These are phyloP conservation scores for Globisporangium alternatum DNA, from an alignment of 352 stramenopile genomes.

Conservation along the genomic window DNA sequence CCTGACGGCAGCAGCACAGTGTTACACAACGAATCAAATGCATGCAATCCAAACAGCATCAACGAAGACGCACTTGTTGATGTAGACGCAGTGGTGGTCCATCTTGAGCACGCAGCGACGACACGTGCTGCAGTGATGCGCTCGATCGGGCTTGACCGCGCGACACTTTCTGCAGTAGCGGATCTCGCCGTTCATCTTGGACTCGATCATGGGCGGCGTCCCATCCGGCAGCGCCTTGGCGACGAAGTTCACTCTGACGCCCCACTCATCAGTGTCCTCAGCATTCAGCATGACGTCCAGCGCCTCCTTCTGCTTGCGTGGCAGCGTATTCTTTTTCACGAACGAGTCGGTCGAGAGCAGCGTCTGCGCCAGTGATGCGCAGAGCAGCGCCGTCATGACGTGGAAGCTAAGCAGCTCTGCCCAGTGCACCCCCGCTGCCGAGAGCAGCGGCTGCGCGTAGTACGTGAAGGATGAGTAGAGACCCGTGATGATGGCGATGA, in stretches of 20 bases:
- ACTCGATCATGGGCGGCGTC: slow-evolving; percentile 34
- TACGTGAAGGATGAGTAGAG: slow-evolving; percentile 61
- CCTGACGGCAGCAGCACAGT: slow-evolving; percentile 21
- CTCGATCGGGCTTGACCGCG: slow-evolving; percentile 69
- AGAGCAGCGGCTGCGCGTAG: slow-evolving; percentile 52
- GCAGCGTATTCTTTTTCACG: slow-evolving; percentile 27
- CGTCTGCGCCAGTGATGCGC: slow-evolving; percentile 51
- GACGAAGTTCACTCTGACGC: not conserved
- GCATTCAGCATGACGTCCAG: not conserved
- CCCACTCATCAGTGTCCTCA: not conserved
- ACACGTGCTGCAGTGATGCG: slow-evolving; percentile 83
- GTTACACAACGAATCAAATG: slow-evolving; percentile 4
- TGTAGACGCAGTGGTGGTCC: slow-evolving; percentile 88
- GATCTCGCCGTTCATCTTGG: slow-evolving; percentile 64
- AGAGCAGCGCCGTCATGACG: slow-evolving; percentile 48
- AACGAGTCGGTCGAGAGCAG: slow-evolving; percentile 62
- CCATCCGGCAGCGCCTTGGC: slow-evolving; percentile 1
- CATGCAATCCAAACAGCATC: not conserved
- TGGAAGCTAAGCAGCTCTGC: slow-evolving; percentile 57
- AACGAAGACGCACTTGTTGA: slow-evolving; percentile 74
- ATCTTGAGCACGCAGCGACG: slow-evolving; percentile 81
- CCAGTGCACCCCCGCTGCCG: slow-evolving; percentile 22
- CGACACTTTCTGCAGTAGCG: slow-evolving; percentile 80
- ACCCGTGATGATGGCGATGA: slow-evolving; percentile 52
- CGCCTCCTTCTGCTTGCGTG: slow-evolving; percentile 21